phyloP scores from a whole-genome alignment of 257 asterid species.

The Solanum medicagineum region DNA sequence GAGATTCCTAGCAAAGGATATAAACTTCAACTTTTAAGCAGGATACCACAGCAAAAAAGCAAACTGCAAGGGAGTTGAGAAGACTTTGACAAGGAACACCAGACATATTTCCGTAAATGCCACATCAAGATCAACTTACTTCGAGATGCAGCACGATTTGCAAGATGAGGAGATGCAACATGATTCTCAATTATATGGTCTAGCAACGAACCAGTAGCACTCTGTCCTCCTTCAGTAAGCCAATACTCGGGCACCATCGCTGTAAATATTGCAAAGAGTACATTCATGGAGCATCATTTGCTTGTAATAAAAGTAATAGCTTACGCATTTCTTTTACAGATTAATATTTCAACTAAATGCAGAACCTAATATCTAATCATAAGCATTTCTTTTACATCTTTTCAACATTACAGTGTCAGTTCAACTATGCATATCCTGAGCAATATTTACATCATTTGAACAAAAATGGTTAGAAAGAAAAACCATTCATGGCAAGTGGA shows the following conservation, averaged over 20 bases:
- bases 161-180: constrained; percentile 69
- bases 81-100: background rate
- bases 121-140: constrained; percentile 32
- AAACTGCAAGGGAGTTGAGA: background rate
- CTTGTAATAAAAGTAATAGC: background rate
- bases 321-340: background rate
- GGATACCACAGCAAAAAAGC: background rate
- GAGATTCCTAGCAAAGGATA: constrained; percentile 37
- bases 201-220: constrained; percentile 88
- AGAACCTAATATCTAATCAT: background rate
- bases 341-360: background rate
- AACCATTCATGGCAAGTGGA: background rate
- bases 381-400: background rate
- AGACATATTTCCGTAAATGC: background rate
- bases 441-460: background rate
- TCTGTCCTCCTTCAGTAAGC: constrained; percentile 99
- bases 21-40: background rate
- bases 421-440: background rate
- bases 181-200: constrained; percentile 75
- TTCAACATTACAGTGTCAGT: background rate
- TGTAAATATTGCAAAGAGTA: constrained; percentile 16
- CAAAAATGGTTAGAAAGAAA: background rate
- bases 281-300: background rate
- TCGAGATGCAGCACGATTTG: constrained; percentile 83
- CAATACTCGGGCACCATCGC: constrained; percentile 98